Evolutionary conservation across 2,329 filamentous ascomycete species (phyloP).

Genomic region (Colletotrichum neosansevieriae): DNA sequence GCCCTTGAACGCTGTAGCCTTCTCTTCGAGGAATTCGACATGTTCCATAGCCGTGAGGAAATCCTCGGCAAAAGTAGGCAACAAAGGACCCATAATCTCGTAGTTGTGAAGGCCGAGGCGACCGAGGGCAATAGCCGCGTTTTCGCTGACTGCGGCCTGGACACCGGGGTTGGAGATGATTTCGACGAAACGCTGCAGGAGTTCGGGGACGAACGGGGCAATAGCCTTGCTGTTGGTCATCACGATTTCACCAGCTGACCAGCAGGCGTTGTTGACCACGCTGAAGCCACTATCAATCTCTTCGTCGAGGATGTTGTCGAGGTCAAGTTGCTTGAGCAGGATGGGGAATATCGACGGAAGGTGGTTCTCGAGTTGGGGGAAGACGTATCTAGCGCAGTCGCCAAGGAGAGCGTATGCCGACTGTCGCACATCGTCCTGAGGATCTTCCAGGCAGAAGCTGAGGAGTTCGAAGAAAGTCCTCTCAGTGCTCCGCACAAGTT

Average conservation of each 20-base stretch:
- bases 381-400: slow-evolving; percentile 94
- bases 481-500: slow-evolving; percentile 80
- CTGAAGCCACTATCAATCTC: slow-evolving; percentile 88
- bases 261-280: slow-evolving; percentile 98
- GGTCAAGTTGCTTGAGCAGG: slow-evolving; percentile 87
- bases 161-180: slow-evolving; percentile 90
- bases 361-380: slow-evolving; percentile 80
- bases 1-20: slow-evolving; percentile 91
- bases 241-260: slow-evolving; percentile 93
- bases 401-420: slow-evolving; percentile 95
- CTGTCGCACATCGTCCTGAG: slow-evolving; percentile 91
- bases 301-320: slow-evolving; percentile 81
- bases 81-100: slow-evolving; percentile 80
- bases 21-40: slow-evolving; percentile 91
- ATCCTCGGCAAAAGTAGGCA: slow-evolving; percentile 82
- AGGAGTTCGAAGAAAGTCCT: slow-evolving; percentile 92
- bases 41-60: slow-evolving; percentile 87
- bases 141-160: slow-evolving; percentile 89
- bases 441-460: slow-evolving; percentile 91
- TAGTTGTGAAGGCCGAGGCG: slow-evolving; percentile 85
- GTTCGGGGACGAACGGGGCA: slow-evolving; percentile 79
- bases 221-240: slow-evolving; percentile 82
- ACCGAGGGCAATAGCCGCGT: slow-evolving; percentile 92
- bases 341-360: slow-evolving; percentile 82
- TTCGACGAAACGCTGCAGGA: slow-evolving; percentile 81